Conservation (phyloP, 306 rosid species). For the Sphenostylis stenocarpa region DNA sequence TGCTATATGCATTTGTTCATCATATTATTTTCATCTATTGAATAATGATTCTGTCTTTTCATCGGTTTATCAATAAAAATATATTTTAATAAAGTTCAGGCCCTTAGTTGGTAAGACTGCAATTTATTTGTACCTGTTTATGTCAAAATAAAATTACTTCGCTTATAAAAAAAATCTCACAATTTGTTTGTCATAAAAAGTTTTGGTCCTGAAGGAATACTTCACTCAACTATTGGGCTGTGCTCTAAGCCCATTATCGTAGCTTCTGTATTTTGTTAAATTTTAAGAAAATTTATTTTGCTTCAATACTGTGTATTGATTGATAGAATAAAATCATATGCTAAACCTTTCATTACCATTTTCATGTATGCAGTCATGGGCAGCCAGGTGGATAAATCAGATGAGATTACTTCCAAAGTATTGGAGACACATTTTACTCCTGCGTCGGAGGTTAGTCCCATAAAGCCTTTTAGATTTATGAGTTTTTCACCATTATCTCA, state of each 20-base stretch:
- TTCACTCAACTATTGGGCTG: not conserved
- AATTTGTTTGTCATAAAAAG: constrained; percentile 4
- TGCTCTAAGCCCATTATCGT: no score
- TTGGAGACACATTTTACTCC: constrained; percentile 50
- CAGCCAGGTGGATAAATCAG: constrained; percentile 49
- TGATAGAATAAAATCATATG: constrained; percentile 20
- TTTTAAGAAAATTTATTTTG: not conserved
- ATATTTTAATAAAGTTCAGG: constrained; percentile 6
- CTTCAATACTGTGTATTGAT: constrained; percentile 13
- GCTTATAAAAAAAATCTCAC: not conserved
- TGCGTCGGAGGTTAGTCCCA: constrained; percentile 62
- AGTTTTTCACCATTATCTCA: not conserved
- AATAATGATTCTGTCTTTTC: not conserved
- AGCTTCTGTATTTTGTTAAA: constrained; percentile 15
- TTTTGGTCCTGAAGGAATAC: constrained; percentile 17
- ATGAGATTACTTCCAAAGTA: constrained; percentile 49
- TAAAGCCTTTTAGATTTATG: constrained; percentile 3
- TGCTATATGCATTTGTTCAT: constrained; percentile 10
- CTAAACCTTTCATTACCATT: constrained; percentile 11
- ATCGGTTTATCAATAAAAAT: not conserved
- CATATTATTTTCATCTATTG: not conserved
- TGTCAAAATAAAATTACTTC: no score
- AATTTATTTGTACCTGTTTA: no score
- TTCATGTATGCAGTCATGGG: constrained; percentile 49
- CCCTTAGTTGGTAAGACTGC: not conserved